Base-by-base conservation (phyloP, 1,284 basidiomycete species). In the Pascua sp. region DNA sequence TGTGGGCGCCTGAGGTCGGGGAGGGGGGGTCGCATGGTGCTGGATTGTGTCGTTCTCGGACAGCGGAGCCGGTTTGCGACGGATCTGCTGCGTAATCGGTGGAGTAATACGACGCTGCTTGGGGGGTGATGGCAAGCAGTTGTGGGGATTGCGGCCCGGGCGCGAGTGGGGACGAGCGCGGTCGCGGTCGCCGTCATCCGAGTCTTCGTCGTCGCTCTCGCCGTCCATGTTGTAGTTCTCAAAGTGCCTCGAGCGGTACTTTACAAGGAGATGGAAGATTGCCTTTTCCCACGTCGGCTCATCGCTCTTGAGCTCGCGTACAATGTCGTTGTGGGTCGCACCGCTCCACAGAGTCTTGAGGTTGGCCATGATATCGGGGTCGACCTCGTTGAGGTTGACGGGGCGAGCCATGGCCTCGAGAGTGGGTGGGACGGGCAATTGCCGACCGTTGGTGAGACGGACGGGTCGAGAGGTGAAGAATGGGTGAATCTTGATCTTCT, bases 271-370 rank as follows among this genome's bases (percentile, higher is more conserved):
- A 69, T 90, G 87, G 76, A 96, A 97, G 50, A 95, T 88, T 0
- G 89, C 89, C 76, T 96, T 96, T 75, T 95, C 90, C 90, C 90
- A 92, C 18, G 88, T 92, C 59, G 85, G 84, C 75, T 80, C 79
- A 57, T 70, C 67, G 59, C 76, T 78, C 62, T 83, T 80, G 49
- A 97, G 79, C 51, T 84, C 86, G 48, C 82, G 79, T 53, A 86
- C 80, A 51, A 97, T 85, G 36, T 87, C 85, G 5, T 83, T 81
- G 57, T 92, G 88, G 1, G 84, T 77, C 4, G 83, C 84, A 8
- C 84, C 87, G 57, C 88, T 85, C 92, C 94, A 98, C 32, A 99
- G 81, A 8, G 91, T 92, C 67, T 86, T 86, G 48, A 98, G 78
- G 78, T 97, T 98, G 37, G 84, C 85, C 69, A 98, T 85, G 66